Conservation (phyloP, 1,284 basidiomycete species). For the Erythrobasidium hasegawianum region DNA sequence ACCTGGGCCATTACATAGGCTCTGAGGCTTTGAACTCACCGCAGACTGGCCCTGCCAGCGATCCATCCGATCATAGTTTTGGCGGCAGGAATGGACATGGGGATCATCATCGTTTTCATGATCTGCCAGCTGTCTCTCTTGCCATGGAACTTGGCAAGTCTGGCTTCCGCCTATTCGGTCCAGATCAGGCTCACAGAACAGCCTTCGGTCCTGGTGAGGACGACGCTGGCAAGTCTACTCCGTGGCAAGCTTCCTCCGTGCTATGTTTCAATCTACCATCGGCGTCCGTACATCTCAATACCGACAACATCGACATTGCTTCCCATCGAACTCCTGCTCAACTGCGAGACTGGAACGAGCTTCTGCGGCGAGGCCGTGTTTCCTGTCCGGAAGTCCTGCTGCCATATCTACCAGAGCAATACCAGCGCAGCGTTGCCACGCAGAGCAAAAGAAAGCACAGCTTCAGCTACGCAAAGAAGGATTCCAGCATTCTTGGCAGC, state of each 20-base stretch:
- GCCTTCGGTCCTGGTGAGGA: conserved; percentile 32
- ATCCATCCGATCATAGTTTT: neutral
- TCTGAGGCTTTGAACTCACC: conserved; percentile 12
- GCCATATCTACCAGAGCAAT: neutral
- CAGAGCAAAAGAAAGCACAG: neutral
- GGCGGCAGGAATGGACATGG: neutral
- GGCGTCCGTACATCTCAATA: conserved; percentile 3
- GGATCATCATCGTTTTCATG: neutral
- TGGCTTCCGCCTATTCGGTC: conserved; percentile 21
- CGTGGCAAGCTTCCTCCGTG: conserved; percentile 13
- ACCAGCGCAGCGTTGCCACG: neutral
- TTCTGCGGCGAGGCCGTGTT: conserved; percentile 14
- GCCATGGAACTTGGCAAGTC: conserved; percentile 21
- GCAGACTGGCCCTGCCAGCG: neutral
- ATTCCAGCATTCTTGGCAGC: neutral
- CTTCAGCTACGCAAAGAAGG: neutral
- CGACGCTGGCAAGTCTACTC: conserved; percentile 6
- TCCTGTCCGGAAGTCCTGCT: conserved; percentile 15
- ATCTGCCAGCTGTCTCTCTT: conserved; percentile 7
- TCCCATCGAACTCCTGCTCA: conserved; percentile 12
- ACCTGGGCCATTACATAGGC: conserved; percentile 4
- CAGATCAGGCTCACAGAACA: neutral
- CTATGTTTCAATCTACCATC: conserved; percentile 15
- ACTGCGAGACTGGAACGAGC: conserved; percentile 9
- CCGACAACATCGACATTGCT: conserved; percentile 9